Evolutionary conservation across 352 stramenopile genomes (phyloP).

Genomic region (Globisporangium viniferum): DNA sequence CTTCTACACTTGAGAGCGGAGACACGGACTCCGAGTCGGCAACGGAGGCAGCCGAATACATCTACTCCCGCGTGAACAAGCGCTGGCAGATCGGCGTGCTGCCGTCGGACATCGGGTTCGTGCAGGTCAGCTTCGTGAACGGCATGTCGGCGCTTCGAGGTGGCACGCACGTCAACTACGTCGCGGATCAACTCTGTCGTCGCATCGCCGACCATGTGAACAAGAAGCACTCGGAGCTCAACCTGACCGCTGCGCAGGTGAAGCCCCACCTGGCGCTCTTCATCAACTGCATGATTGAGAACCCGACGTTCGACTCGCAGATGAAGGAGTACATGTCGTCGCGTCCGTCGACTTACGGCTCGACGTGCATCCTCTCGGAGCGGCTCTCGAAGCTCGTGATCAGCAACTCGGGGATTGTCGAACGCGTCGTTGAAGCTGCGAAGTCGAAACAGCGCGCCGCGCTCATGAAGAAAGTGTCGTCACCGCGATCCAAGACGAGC

Average conservation of each 20-base stretch:
- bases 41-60: slow-evolving; percentile 67
- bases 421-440: slow-evolving; percentile 89
- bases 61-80: slow-evolving; percentile 93
- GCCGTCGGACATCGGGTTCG: slow-evolving; percentile 88
- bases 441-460: slow-evolving; percentile 93
- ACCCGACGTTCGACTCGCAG: slow-evolving; percentile 99
- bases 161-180: slow-evolving; percentile 94
- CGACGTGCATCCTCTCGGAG: slow-evolving; percentile 90
- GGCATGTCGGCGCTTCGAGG: slow-evolving; percentile 97
- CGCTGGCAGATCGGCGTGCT: slow-evolving; percentile 95
- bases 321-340: slow-evolving; percentile 99
- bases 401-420: slow-evolving; percentile 94
- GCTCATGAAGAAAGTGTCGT: slow-evolving; percentile 90
- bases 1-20: neutral
- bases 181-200: slow-evolving; percentile 76
- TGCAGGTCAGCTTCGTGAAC: slow-evolving; percentile 99
- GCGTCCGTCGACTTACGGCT: slow-evolving; percentile 80
- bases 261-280: slow-evolving; percentile 98
- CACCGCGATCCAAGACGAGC: slow-evolving; percentile 53
- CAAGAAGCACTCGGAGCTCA: slow-evolving; percentile 94
- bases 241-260: slow-evolving; percentile 92
- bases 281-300: slow-evolving; percentile 98
- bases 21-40: slow-evolving; percentile 42
- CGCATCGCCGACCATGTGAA: slow-evolving; percentile 94
- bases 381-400: slow-evolving; percentile 94